Base-by-base conservation (phyloP, 805 yeast genomes). In the Maudiozyma barnettii region DNA sequence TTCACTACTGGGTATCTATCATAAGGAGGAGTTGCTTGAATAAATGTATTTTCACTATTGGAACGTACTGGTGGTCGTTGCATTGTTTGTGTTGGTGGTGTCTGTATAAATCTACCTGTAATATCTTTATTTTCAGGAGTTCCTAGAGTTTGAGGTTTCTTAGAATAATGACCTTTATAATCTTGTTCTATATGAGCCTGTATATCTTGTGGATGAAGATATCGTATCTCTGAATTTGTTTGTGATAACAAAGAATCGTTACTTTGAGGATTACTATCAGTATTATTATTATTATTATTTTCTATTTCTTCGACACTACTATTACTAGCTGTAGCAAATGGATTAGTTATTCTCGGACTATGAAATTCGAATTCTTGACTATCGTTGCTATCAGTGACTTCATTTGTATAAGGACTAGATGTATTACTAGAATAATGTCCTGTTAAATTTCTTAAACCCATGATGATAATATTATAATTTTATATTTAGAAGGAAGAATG, bases 1-100 rank as follows among this genome's bases (percentile, higher is more conserved):
- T 78, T 76, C 8, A 71, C 65, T 51, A 79, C 69, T 5, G 91
- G 90, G 56, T 83, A 83, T 53, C 89, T 70, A 62, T 82, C 87
- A 55, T 70, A 82, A 47, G 76, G 84, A 0, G 79, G 72, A 4
- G 86, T 82, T 1, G 72, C 30, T 29, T 35, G 41, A 8, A 45
- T 41, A 14, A 40, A 26, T 20, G 18, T 6, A 36, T 35, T 45
- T 35, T 45, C 48, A n/a, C 23, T 33, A 29, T 39, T 26, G 5
- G 29, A 13, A 23, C 35, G 44, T n/a, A 42, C 4, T 6, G 21
- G 42, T n/a, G 31, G 36, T 13, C 43, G 50, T 22, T 49, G 49
- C 12, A 84, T 70, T 14, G 82, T 76, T 19, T 39, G 42, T 16
- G 36, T 19, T 26, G 29, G 29, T 30, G 19, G 39, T 13, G 40